These are phyloP conservation scores for Pestalotiopsis sp. DNA, from an alignment of 2,329 filamentous ascomycete genomes.

Conservation along the genomic window DNA sequence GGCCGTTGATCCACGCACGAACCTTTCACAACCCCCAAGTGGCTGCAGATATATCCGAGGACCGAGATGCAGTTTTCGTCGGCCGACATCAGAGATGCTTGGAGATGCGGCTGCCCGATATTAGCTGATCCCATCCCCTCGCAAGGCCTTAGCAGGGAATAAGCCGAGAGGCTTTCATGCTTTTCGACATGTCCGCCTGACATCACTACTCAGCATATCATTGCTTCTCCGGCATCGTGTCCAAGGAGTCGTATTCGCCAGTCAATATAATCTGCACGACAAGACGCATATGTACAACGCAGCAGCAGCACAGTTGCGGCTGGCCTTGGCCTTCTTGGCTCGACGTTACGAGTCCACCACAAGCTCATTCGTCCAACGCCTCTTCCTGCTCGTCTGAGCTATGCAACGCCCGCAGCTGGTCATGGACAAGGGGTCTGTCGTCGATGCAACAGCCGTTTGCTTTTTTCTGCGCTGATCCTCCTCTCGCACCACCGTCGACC, in stretches of 20 bases:
- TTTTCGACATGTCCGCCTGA: not conserved
- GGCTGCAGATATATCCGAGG: not conserved
- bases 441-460: not conserved
- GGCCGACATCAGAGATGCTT: not conserved
- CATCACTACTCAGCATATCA: not conserved
- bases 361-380: not conserved
- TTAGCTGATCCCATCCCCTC: not conserved
- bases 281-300: slow-evolving; percentile 1
- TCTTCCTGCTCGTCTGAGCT: not conserved
- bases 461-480: slow-evolving; percentile 4
- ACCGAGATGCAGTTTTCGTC: not conserved
- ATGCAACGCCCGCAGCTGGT: not conserved
- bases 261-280: not conserved
- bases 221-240: not conserved
- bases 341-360: not conserved
- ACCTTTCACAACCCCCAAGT: not conserved
- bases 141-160: not conserved
- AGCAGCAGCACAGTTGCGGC: not conserved
- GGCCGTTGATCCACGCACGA: not conserved
- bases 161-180: not conserved
- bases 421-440: not conserved
- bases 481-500: not conserved
- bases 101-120: not conserved
- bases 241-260: not conserved
- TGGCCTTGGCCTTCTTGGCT: not conserved